Evolutionary conservation across 169 alveolate genomes (phyloP).

Genomic region (Pseudocohnilembus persalinus): DNA sequence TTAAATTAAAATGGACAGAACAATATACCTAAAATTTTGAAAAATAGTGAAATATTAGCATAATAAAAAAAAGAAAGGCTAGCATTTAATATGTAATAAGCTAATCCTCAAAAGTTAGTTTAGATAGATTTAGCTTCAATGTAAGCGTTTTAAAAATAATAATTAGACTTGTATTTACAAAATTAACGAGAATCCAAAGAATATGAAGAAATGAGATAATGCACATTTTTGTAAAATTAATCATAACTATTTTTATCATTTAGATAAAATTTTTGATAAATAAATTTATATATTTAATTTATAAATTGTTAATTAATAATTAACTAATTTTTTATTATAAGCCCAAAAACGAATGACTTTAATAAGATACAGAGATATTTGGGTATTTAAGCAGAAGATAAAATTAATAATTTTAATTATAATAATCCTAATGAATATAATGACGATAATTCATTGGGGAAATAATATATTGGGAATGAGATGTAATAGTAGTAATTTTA

Average conservation of each 20-base stretch:
- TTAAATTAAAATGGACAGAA: too few species aligned
- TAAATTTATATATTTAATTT: too few species aligned
- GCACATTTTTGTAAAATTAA: neutral
- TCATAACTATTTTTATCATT: too few species aligned
- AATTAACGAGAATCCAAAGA: neutral
- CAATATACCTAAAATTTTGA: neutral
- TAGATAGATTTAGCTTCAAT: neutral
- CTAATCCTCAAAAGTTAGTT: neutral
- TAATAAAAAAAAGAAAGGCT: neutral
- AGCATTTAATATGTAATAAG: neutral
- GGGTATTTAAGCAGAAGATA: too few species aligned
- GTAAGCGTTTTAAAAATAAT: too few species aligned
- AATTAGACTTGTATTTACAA: neutral
- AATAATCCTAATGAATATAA: neutral
- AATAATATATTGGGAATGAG: too few species aligned
- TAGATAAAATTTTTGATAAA: too few species aligned
- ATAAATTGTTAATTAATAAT: too few species aligned
- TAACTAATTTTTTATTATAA: too few species aligned
- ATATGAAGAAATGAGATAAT: neutral
- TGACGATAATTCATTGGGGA: neutral
- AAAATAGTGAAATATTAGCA: neutral
- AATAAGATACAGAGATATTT: neutral
- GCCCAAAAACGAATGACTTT: neutral
- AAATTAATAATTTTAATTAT: too few species aligned
- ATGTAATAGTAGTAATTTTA: too few species aligned